These are phyloP conservation scores for Acanthochlamys bracteata DNA, from an alignment of 106 monocot species.

Conservation along the genomic window DNA sequence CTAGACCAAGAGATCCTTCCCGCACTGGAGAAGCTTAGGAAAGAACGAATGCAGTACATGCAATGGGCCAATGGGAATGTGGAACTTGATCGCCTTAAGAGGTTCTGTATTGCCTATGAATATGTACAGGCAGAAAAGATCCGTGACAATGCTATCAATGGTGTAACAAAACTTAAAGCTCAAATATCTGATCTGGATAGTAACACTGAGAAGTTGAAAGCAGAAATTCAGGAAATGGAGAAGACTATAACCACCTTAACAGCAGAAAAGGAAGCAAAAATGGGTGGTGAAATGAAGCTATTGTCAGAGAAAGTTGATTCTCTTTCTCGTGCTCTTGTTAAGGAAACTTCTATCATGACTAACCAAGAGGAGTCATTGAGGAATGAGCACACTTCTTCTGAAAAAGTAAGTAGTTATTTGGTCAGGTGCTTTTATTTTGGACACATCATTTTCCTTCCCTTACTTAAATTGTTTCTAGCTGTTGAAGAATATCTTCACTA, in stretches of 20 bases:
- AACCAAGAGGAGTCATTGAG: slow-evolving; percentile 63
- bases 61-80: slow-evolving; percentile 92
- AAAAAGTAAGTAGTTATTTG: too few relatives aligned
- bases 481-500: too few relatives aligned
- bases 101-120: slow-evolving; percentile 87
- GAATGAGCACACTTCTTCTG: slow-evolving; percentile 42
- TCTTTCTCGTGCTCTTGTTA: slow-evolving; percentile 64
- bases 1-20: slow-evolving; percentile 95
- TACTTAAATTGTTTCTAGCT: too few relatives aligned
- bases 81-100: slow-evolving; percentile 69
- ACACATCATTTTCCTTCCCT: too few relatives aligned
- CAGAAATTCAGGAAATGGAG: slow-evolving; percentile 59
- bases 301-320: slow-evolving; percentile 59
- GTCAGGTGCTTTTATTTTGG: not conserved
- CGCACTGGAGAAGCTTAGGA: slow-evolving; percentile 87
- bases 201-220: slow-evolving; percentile 22
- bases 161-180: slow-evolving; percentile 37
- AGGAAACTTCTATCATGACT: slow-evolving; percentile 71
- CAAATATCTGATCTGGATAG: slow-evolving; percentile 60
- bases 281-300: slow-evolving; percentile 62
- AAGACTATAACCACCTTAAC: slow-evolving; percentile 43
- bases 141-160: slow-evolving; percentile 39
- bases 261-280: slow-evolving; percentile 70
- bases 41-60: slow-evolving; percentile 85
- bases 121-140: slow-evolving; percentile 80